Conservation (phyloP, 345 rosid genomes). For the Trapa bicornis region DNA sequence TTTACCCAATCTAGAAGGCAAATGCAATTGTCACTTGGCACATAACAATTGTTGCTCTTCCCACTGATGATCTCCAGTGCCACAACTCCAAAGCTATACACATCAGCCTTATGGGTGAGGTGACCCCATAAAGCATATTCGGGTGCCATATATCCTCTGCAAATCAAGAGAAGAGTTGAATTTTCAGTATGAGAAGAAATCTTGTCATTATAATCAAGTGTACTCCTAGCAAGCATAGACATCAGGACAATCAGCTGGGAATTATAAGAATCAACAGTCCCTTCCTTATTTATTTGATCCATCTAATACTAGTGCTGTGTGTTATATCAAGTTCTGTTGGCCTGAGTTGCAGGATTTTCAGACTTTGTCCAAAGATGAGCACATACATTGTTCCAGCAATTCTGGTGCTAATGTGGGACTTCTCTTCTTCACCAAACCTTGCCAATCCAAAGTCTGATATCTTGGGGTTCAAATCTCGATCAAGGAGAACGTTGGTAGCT, state of each 20-base stretch:
- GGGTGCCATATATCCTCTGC: constrained; percentile 37
- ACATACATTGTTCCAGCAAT: constrained; percentile 60
- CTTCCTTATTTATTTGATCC: no score
- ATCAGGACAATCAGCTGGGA: no score
- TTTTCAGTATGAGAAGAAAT: background rate
- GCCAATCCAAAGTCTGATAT: constrained; percentile 67
- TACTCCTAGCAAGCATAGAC: no score
- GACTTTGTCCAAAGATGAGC: background rate
- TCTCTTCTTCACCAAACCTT: constrained; percentile 31
- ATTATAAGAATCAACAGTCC: no score
- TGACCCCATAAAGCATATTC: constrained; percentile 34
- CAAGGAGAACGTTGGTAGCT: constrained; percentile 44
- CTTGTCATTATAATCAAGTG: background rate
- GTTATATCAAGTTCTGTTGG: no score
- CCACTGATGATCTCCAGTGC: constrained; percentile 26
- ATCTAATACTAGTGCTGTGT: no score
- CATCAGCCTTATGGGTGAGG: constrained; percentile 27
- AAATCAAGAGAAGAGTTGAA: constrained; percentile 1
- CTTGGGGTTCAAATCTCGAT: constrained; percentile 36
- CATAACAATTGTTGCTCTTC: constrained; percentile 15
- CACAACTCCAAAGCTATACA: constrained; percentile 31
- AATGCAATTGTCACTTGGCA: constrained; percentile 8
- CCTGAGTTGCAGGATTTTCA: background rate
- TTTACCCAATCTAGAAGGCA: constrained; percentile 31
- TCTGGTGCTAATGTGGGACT: constrained; percentile 43